These are phyloP conservation scores for Dentiscutata heterogama DNA, from an alignment of 371 early-diverging fungal species.

Conservation along the genomic window DNA sequence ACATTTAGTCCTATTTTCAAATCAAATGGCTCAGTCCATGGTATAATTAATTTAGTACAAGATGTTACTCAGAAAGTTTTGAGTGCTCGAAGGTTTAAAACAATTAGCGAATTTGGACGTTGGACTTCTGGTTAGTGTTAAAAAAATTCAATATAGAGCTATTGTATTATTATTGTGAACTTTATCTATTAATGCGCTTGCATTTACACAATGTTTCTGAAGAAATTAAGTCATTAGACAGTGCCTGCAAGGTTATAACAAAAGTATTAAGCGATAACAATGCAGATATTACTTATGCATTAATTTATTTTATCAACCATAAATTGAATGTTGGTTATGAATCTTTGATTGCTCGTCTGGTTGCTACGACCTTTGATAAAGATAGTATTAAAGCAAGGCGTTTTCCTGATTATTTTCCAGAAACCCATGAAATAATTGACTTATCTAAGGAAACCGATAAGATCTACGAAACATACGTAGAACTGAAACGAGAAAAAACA, in stretches of 20 bases:
- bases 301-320: conserved; percentile 48
- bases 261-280: conserved; percentile 49
- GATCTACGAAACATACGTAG: neutral
- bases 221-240: conserved; percentile 32
- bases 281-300: conserved; percentile 51
- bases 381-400: conserved; percentile 42
- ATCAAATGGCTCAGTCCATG: neutral
- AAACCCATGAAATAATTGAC: conserved; percentile 52
- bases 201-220: neutral
- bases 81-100: neutral
- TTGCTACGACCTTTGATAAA: conserved; percentile 52
- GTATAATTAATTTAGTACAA: conserved; percentile 14
- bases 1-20: conserved; percentile 30
- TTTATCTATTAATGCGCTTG: neutral
- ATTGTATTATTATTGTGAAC: neutral
- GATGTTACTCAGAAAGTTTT: conserved; percentile 39
- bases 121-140: neutral
- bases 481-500: neutral
- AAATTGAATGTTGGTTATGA: neutral
- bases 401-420: conserved; percentile 53
- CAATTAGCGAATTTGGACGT: neutral
- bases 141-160: neutral
- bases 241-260: neutral
- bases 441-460: conserved; percentile 35
- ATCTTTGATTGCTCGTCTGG: conserved; percentile 33